A percentile compares a stretch with the other conserved stretches of the same genome.
phyloP scores from a whole-genome alignment of 2,329 filamentous ascomycete genomes.

The Daldinia sp. region DNA sequence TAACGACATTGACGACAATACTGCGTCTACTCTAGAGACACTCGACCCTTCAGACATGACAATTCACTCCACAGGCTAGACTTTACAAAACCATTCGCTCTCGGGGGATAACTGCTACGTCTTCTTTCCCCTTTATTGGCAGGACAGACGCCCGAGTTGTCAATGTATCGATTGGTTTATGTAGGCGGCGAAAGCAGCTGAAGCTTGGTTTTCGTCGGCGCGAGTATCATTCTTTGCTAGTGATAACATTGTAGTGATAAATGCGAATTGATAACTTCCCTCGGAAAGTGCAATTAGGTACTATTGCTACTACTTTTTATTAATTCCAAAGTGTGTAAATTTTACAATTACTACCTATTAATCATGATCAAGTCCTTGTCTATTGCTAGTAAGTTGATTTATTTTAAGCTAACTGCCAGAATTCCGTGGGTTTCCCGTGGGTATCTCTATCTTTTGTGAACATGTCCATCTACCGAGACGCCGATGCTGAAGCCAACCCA shows the following conservation, averaged over 20 bases:
- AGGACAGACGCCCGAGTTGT: constrained; percentile 3
- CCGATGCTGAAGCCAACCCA: constrained; percentile 32
- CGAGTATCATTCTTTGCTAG: constrained; percentile 29
- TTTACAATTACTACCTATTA: background rate
- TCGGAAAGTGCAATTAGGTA: constrained; percentile 3
- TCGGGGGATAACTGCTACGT: constrained; percentile 1
- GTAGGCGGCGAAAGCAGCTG: constrained; percentile 9
- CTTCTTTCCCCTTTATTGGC: constrained; percentile 7
- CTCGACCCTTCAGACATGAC: background rate
- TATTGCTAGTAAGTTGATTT: background rate
- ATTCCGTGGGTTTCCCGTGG: constrained; percentile 16
- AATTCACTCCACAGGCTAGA: background rate
- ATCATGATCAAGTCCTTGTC: background rate
- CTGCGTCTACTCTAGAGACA: background rate
- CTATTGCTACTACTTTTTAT: too few species aligned
- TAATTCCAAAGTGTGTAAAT: background rate
- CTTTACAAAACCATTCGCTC: background rate
- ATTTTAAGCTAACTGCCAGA: background rate
- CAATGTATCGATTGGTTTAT: constrained; percentile 22
- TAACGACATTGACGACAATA: background rate
- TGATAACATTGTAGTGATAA: constrained; percentile 33
- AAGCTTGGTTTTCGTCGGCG: constrained; percentile 16
- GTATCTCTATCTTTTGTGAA: constrained; percentile 21
- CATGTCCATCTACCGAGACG: constrained; percentile 24
- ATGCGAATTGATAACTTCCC: constrained; percentile 35